Percentiles rank a stretch among this genome's conserved stretches.
Conservation (phyloP, 202 grass and related monocot genomes). For the Elaeis oleifera region DNA sequence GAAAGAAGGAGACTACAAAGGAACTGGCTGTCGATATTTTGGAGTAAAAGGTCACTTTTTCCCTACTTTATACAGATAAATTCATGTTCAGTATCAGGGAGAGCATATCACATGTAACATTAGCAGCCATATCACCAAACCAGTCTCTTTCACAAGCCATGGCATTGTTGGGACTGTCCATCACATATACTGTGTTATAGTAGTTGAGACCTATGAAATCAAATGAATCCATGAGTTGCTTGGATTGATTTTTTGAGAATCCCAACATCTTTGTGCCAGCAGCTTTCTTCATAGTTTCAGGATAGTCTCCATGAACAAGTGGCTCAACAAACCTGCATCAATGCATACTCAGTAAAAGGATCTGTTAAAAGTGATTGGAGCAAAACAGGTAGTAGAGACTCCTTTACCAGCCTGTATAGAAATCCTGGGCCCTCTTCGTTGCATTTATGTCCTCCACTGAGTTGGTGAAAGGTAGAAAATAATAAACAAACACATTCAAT, state of each 20-base stretch:
- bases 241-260: slow-evolving; percentile 49
- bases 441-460: slow-evolving; percentile 12
- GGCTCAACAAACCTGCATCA: slow-evolving; percentile 44
- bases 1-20: too few species aligned
- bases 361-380: not conserved
- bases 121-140: slow-evolving; percentile 17
- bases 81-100: too few species aligned
- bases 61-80: too few species aligned
- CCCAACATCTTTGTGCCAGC: slow-evolving; percentile 46
- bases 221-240: slow-evolving; percentile 37
- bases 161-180: slow-evolving; percentile 29
- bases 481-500: slow-evolving; percentile 29
- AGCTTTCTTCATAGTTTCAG: slow-evolving; percentile 46
- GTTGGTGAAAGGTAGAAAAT: slow-evolving; percentile 29
- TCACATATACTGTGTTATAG: slow-evolving; percentile 36
- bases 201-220: slow-evolving; percentile 85
- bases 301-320: slow-evolving; percentile 51
- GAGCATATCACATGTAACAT: not conserved
- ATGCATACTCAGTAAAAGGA: not conserved
- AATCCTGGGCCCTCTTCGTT: slow-evolving; percentile 22
- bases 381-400: not conserved
- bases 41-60: too few species aligned
- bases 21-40: too few species aligned
- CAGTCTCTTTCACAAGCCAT: slow-evolving; percentile 22
- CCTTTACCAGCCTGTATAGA: slow-evolving; percentile 26